Conservation (phyloP, 176 grass and related monocot genomes). For the Triticum dicoccoides region DNA sequence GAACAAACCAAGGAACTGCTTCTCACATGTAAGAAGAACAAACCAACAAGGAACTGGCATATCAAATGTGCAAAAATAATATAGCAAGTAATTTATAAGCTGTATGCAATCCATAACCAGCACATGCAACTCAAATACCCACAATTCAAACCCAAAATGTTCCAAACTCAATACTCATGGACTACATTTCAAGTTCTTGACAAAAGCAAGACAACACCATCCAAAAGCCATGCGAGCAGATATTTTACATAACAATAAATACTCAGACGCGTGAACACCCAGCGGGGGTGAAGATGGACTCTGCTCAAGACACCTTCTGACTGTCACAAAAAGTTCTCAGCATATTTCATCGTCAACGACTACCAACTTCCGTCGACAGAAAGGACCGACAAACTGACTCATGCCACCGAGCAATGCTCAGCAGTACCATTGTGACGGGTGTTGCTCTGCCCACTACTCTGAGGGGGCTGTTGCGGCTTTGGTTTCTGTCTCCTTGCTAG, state of each 20-base stretch:
- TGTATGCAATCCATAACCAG: not conserved
- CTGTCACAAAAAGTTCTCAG: slow-evolving; percentile 16
- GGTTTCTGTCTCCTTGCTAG: slow-evolving; percentile 20
- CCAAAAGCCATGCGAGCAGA: slow-evolving; percentile 12
- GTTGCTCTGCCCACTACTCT: slow-evolving; percentile 13
- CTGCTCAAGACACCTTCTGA: slow-evolving; percentile 19
- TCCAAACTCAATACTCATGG: slow-evolving; percentile 20
- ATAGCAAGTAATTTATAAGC: not conserved
- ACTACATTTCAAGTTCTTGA: slow-evolving; percentile 28
- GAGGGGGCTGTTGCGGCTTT: slow-evolving; percentile 2
- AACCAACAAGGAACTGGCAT: not conserved
- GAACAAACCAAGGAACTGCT: not conserved
- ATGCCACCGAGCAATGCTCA: not conserved
- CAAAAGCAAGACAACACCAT: slow-evolving; percentile 19
- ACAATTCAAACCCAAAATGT: slow-evolving; percentile 3
- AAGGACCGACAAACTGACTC: slow-evolving; percentile 5
- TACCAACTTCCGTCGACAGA: not conserved
- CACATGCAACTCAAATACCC: slow-evolving; percentile 14
- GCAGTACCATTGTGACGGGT: not conserved
- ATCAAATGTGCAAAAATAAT: not conserved
- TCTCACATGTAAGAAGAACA: not conserved
- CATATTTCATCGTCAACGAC: slow-evolving; percentile 22
- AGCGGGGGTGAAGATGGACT: not conserved
- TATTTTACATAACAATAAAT: slow-evolving; percentile 15
- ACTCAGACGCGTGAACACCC: not conserved